phyloP scores from a whole-genome alignment of 1,139 yeast genomes.

The Zhuliangozyma blackwelliae region DNA sequence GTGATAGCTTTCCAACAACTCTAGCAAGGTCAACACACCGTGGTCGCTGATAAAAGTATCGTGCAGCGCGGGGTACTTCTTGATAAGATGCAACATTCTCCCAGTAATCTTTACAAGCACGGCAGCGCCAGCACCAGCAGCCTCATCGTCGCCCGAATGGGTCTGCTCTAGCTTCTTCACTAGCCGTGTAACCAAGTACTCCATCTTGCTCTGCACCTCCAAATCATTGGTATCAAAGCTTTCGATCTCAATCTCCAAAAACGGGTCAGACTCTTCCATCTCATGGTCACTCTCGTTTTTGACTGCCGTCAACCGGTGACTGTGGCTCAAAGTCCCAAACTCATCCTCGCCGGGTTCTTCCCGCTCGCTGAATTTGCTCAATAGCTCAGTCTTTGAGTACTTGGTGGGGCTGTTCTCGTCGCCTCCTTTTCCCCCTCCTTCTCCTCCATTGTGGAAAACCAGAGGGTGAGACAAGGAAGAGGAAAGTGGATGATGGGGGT shows the following conservation, averaged over 20 bases:
- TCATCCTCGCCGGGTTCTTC: constrained; percentile 14
- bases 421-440: background rate
- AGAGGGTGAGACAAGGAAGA: no score
- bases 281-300: constrained; percentile 1
- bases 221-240: constrained; percentile 42
- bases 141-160: constrained; percentile 30
- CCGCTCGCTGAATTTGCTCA: constrained; percentile 27
- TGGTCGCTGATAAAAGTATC: constrained; percentile 45
- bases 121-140: constrained; percentile 15
- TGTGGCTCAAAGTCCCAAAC: constrained; percentile 5
- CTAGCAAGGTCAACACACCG: constrained; percentile 46
- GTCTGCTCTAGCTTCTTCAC: constrained; percentile 29
- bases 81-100: constrained; percentile 37
- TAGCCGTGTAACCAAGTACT: constrained; percentile 32
- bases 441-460: no score
- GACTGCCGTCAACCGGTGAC: background rate
- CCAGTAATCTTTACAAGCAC: constrained; percentile 34
- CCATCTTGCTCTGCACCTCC: constrained; percentile 43
- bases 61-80: constrained; percentile 40
- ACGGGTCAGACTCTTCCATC: constrained; percentile 34
- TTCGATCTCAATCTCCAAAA: constrained; percentile 36
- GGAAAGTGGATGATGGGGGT: no score
- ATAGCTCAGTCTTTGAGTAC: constrained; percentile 23
- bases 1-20: constrained; percentile 38
- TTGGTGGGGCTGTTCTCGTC: constrained; percentile 2